Base-by-base conservation (phyloP, 179 eudicot species). In the Spergularia azorica region DNA sequence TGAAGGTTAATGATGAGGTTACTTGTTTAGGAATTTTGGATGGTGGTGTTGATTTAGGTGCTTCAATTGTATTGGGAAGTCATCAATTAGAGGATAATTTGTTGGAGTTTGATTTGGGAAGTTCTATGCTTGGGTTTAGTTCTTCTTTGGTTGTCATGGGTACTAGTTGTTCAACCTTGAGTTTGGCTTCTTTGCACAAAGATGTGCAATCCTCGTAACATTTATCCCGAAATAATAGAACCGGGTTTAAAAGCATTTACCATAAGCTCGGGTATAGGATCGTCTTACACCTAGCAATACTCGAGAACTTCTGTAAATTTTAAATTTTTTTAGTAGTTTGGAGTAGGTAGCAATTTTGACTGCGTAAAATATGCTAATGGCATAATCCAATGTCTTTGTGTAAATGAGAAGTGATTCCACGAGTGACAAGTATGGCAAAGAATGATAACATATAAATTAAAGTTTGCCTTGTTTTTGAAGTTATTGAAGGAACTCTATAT, bases 31-130 rank as follows among this genome's bases (percentile, higher is more conserved):
- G 92, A 52, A 73, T 89, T 76, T 67, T 87, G 83, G 88, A 92
- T 64, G 95, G 95, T 6, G 95, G 95, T 0, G 48, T 68, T 21
- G 81, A 63, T 18, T 73, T 78, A 6, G 82, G 64, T 61, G 83
- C 79, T 39, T 73, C 83, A 43, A 81, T 93, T 71, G 85, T 88
- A 3, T 61, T 93, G 20, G 97, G 97, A n/a, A 89, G 88, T 63
- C 77, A 87, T 81, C 97, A 93, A 71, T 71, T 93, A 71, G 94
- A 93, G 75, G 94, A 93, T 79, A 79, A 87, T 85, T 69, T 93
- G 70, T 56, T 93, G 73, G 96, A 93, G 68, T 88, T 93, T 70
- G 82, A 93, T 82, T 79, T 88, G 73, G 96, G 80, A 0, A 91
- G 81, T 72, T 85, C 88, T 13, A 87, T 88, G 96, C 65, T 93